phyloP scores from a whole-genome alignment of 768 basidiomycete genomes.

The Suillus cothurnatus region DNA sequence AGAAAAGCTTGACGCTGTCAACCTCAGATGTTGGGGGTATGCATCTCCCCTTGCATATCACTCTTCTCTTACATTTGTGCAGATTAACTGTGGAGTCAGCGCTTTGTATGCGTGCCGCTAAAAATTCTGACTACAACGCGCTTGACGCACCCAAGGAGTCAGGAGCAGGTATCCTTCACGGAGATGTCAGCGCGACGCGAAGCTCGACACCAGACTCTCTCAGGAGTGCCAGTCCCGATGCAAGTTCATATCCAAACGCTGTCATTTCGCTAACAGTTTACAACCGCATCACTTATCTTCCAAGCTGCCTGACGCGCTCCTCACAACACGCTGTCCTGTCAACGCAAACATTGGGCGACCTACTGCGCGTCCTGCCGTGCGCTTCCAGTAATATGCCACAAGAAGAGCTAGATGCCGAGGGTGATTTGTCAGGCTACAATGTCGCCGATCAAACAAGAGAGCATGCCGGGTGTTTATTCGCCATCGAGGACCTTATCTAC shows the following conservation, averaged over 20 bases:
- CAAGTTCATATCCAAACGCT: conserved; percentile 34
- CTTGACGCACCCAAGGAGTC: conserved; percentile 35
- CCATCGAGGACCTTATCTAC: conserved; percentile 62
- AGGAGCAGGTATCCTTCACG: conserved; percentile 37
- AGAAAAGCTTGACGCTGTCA: conserved; percentile 49
- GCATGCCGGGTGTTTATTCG: conserved; percentile 49
- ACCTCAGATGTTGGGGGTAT: conserved; percentile 65
- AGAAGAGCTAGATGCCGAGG: conserved; percentile 40
- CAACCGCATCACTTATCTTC: conserved; percentile 61
- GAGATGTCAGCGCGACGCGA: not conserved
- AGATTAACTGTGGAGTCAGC: conserved; percentile 58
- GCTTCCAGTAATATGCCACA: conserved; percentile 53
- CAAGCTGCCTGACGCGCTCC: conserved; percentile 56
- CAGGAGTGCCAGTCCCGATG: not conserved
- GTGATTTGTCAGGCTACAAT: conserved; percentile 36
- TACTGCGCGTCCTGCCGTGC: conserved; percentile 64
- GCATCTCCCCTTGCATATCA: conserved; percentile 22
- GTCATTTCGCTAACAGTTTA: conserved; percentile 64
- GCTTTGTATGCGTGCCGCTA: conserved; percentile 63
- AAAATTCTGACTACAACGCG: conserved; percentile 67
- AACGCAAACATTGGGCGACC: conserved; percentile 71
- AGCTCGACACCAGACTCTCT: not conserved
- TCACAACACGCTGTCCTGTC: conserved; percentile 72
- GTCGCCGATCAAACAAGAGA: conserved; percentile 15
- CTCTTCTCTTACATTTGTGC: conserved; percentile 6